Evolutionary conservation across 768 basidiomycete genomes (phyloP), one percentile per base, ranked within the genome.

Genomic region (Boletus reticulatus): DNA sequence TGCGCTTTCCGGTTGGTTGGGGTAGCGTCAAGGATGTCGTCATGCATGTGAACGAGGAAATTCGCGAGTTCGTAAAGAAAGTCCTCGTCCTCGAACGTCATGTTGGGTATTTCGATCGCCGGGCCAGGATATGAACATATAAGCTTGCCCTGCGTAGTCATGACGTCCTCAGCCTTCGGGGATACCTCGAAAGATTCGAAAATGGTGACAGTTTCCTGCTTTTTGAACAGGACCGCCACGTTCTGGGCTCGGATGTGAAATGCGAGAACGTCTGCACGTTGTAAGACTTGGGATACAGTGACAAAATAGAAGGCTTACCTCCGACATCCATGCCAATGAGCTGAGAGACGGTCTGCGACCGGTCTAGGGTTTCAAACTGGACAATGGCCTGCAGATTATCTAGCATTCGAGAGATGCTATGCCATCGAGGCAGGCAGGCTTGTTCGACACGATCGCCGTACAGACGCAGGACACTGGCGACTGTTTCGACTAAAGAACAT

Each of bases 101-200:
- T 17, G 37, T 67, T 54, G n/a, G 72, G 67, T 24, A 83, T 37
- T 17, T 68, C 53, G 37, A 79, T 65, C 1, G 79, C 76, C 6
- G 78, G 75, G 1, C 75, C 76, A 7, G 81, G 81, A 62, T 73
- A 81, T 0, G 71, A 73, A 19, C 76, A 73, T 13, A 75, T 19
- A 6, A 84, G 70, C 53, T 77, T 80, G 31, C 81, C 78, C 36
- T 56, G 49, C 1, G 72, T 54, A 9, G 55, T 61, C 61, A 77
- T 76, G 38, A 82, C 70, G 0, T 56, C 4, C 27, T n/a, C 44
- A 80, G 70, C 62, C 10, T 56, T 56, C 0, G 78, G 74, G 6
- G 77, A 76, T 5, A 73, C 73, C 55, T 82, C 78, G 48, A 83
- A 83, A 10, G 66, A 67, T 61, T 83, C 82, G 48, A 82, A 12